These are phyloP conservation scores for Euclidium syriacum DNA, from an alignment of 345 rosid genomes.

Conservation along the genomic window DNA sequence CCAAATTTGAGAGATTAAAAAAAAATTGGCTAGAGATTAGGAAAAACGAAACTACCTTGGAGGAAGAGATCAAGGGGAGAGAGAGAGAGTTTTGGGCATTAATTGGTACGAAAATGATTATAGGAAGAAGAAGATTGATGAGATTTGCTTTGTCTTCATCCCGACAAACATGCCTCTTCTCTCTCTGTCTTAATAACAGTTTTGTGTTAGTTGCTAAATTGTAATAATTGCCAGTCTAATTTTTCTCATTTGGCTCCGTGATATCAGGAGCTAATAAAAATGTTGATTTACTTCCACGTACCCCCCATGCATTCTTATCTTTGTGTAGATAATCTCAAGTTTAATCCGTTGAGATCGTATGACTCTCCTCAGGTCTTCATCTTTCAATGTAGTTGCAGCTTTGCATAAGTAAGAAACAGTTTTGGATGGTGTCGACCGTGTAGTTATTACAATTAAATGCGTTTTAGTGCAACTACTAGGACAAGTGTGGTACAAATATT, in stretches of 20 bases:
- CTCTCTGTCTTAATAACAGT: constrained; percentile 19
- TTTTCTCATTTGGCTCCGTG: constrained; percentile 19
- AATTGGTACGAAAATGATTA: constrained; percentile 17
- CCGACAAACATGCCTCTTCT: constrained; percentile 33
- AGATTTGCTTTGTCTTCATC: constrained; percentile 21
- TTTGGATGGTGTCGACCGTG: no score
- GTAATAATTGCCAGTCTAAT: constrained; percentile 3
- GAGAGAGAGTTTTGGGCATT: constrained; percentile 1
- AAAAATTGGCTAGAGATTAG: constrained; percentile 15
- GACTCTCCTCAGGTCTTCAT: neutral
- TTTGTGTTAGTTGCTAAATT: constrained; percentile 24
- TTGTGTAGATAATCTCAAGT: neutral
- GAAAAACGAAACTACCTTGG: no score
- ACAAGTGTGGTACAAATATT: no score
- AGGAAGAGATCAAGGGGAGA: constrained; percentile 25
- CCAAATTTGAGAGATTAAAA: constrained; percentile 1
- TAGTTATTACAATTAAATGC: no score
- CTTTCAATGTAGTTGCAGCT: no score
- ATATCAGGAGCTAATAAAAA: neutral
- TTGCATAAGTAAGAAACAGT: no score
- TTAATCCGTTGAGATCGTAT: constrained; percentile 5
- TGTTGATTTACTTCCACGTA: constrained; percentile 22
- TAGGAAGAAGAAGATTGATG: constrained; percentile 8
- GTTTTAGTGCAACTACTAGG: no score
- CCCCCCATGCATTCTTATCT: constrained; percentile 7